Evolutionary conservation across 306 rosid species (phyloP), one percentile per base, ranked within the genome.

Genomic region (Rubus idaeus): DNA sequence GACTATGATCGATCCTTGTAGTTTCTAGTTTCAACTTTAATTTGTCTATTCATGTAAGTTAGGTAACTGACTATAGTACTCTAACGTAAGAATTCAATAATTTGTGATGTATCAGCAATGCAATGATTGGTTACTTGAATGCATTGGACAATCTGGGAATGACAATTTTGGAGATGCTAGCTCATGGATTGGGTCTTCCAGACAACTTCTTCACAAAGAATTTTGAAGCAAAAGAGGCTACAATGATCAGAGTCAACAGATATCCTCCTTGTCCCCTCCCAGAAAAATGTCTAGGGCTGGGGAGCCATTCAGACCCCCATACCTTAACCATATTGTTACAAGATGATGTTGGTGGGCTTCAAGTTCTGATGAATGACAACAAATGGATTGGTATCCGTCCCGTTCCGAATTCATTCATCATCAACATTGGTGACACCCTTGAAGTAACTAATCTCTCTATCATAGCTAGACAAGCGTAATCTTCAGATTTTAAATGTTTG

Each of bases 271-370:
- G 69, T 60, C 69, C 77, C 1, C 77, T 74, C 44, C 77, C 77
- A 14, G 69, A 74, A 60, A 74, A 74, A 74, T 74, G 69, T 45
- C 57, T 74, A 23, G 77, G 77, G 57, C 69, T 74, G 18, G 77
- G 69, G 20, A 58, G 77, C 69, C 77, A 74, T 44, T 74, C 77
- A 16, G 77, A 74, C 58, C 77, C 77, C 8, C 77, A 74, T 10
- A 60, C 77, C 5, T 26, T 74, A 46, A 60, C 77, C n/a, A 74
- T 74, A 8, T 60, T 74, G 57, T 17, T 74, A 10, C 70, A 60
- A 74, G 77, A 60, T 60, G 57, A 60, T 41, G 69, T 74, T 44
- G 69, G 77, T 5, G 57, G 77, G 26, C 77, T 74, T 17, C 77
- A 74, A 45, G 69, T 45, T 10, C 44, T 45, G 10, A 74, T 16